Evolutionary conservation across 352 stramenopile species (phyloP).

Genomic region (Globisporangium splendens): DNA sequence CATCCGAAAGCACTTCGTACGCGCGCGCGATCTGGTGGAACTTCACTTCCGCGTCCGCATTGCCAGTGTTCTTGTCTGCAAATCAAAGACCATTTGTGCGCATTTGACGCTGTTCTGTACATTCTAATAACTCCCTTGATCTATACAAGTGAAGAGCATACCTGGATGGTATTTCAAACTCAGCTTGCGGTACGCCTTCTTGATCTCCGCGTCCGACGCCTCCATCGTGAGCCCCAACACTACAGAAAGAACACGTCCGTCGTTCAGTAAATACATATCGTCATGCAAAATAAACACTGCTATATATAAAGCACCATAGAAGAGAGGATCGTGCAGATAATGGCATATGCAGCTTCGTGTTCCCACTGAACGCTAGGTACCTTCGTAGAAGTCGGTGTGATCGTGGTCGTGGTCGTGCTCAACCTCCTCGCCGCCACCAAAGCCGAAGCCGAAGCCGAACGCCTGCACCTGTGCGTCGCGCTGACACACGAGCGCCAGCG

Average conservation of each 20-base stretch:
- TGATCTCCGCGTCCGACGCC: slow-evolving; percentile 88
- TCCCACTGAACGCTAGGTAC: slow-evolving; percentile 16
- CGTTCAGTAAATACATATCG: neutral
- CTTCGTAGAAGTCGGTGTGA: slow-evolving; percentile 79
- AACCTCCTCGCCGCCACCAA: slow-evolving; percentile 38
- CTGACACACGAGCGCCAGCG: slow-evolving; percentile 28
- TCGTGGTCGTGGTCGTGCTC: slow-evolving; percentile 49
- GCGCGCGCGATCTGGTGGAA: slow-evolving; percentile 90
- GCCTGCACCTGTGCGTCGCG: slow-evolving; percentile 22
- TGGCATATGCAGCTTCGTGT: neutral
- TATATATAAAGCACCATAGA: neutral
- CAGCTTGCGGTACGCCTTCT: slow-evolving; percentile 94
- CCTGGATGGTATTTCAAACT: slow-evolving; percentile 95
- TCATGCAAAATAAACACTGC: no score
- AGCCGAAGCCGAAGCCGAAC: slow-evolving; percentile 54
- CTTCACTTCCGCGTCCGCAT: slow-evolving; percentile 74
- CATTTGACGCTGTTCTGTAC: neutral
- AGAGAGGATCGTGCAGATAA: neutral
- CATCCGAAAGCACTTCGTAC: slow-evolving; percentile 90
- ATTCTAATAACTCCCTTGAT: slow-evolving; percentile 3
- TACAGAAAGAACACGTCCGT: slow-evolving; percentile 14
- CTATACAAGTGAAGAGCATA: slow-evolving; percentile 24
- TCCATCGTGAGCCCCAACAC: slow-evolving; percentile 79
- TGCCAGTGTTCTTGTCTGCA: slow-evolving; percentile 81
- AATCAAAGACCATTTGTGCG: neutral